Evolutionary conservation across 176 grass and related monocot species (phyloP), one percentile per base, ranked within the genome.

Genomic region (Oryza nivara): DNA sequence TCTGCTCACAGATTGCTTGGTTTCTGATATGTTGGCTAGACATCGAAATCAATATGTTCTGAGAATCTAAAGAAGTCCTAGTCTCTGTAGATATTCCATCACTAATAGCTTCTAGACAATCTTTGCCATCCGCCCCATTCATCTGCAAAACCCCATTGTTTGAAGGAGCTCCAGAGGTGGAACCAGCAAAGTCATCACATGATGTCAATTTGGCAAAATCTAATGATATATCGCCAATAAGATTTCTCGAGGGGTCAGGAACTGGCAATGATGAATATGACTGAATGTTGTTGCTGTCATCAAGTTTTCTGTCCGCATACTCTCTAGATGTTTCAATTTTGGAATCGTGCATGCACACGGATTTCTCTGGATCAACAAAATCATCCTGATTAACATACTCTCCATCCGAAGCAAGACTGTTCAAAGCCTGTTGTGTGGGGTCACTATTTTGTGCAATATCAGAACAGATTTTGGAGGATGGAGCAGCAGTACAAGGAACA

Each of bases 11-110:
- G 80, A 93, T 77, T 79, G 80, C 70, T 74, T 88, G 87, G 63
- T 98, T 98, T 72, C 47, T 93, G 69, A 90, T 89, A 92, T 92
- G 81, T 84, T 90, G 92, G 67, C 89, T 93, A 61, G 96, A 93
- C 64, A 88, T 83, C 68, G 92, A 90, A 80, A 95, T 86, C 76
- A 98, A 81, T 84, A 94, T 92, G 73, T 84, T 88, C 71, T 90
- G 87, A 58, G 85, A 76, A 86, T 92, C 88, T 58, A 91, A 74
- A 75, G 85, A 65, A 82, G 72, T 58, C 28, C 80, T 82, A 80
- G 52, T 88, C 46, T 87, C 81, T 23, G 14, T 58, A 73, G 17
- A 67, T 32, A 73, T 90, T 73, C 40, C 68, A 60, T 70, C 85
- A 38, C 56, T 38, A 73, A 47, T 38, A 78, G 36, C 51, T 83